Percentiles rank a stretch among this genome's conserved stretches.
phyloP scores from a whole-genome alignment of 129 eudicot genomes.

The Apium graveolens region DNA sequence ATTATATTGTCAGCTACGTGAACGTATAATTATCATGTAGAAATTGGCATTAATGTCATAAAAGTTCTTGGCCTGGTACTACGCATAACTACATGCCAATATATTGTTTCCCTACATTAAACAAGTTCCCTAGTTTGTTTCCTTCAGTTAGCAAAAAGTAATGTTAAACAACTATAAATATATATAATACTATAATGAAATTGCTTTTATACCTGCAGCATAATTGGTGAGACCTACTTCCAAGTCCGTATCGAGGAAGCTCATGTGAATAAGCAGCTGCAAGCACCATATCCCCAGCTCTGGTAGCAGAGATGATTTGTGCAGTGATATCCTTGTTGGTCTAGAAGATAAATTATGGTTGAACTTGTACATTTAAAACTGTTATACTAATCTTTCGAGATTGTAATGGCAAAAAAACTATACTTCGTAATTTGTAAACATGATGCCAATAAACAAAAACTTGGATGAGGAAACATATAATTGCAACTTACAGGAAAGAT shows the following conservation, averaged over 20 bases:
- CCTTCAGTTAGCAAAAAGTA: background rate
- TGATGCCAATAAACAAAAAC: too few species aligned
- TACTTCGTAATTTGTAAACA: background rate
- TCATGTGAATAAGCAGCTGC: conserved; percentile 88
- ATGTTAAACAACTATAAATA: background rate
- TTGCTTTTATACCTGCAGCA: conserved; percentile 56
- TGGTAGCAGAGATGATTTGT: conserved; percentile 76
- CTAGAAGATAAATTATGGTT: conserved; percentile 33
- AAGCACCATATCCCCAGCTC: conserved; percentile 80
- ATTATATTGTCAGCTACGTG: background rate
- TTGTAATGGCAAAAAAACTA: too few species aligned
- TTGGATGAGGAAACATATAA: conserved; percentile 63
- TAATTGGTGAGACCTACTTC: conserved; percentile 90
- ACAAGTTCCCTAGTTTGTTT: background rate
- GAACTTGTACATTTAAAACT: conserved; percentile 41
- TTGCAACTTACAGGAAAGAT: conserved; percentile 30
- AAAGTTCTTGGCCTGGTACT: too few species aligned
- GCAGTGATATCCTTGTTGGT: conserved; percentile 81
- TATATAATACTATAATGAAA: background rate
- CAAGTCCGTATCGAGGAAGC: conserved; percentile 75
- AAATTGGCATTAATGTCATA: too few species aligned
- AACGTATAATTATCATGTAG: too few species aligned
- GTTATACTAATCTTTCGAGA: background rate
- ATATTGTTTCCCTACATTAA: background rate
- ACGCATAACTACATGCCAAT: background rate